Conservation (phyloP, 306 rosid species). For the Castanea mollissima region DNA sequence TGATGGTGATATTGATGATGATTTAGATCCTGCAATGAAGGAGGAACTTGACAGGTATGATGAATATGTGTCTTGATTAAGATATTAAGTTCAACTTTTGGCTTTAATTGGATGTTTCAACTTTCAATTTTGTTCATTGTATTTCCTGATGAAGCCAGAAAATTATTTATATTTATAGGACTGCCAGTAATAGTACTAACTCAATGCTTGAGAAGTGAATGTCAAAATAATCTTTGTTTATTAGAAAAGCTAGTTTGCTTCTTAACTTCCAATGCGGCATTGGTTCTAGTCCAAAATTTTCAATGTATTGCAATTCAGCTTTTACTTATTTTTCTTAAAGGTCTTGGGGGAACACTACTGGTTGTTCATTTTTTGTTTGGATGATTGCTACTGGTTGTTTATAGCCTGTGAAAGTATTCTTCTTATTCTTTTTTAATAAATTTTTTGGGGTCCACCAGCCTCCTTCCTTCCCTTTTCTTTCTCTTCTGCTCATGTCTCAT, state of each 20-base stretch:
- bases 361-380: no score
- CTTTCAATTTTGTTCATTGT: not conserved
- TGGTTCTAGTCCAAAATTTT: not conserved
- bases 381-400: not conserved
- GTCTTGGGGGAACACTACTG: not conserved
- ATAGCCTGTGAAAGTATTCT: not conserved
- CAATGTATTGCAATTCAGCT: not conserved
- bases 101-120: not conserved
- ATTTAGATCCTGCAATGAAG: constrained; percentile 84
- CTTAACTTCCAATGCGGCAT: not conserved
- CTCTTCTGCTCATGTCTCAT: not conserved
- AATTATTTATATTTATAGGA: not conserved
- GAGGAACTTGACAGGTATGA: constrained; percentile 85
- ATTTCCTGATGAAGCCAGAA: not conserved
- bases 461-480: not conserved
- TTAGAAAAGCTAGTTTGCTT: not conserved
- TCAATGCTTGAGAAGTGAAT: not conserved
- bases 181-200: not conserved
- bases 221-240: not conserved
- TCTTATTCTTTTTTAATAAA: no score
- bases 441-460: no score
- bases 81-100: not conserved
- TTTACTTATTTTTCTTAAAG: not conserved
- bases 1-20: constrained; percentile 73
- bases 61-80: constrained; percentile 13